Evolutionary conservation across 2,329 filamentous ascomycete genomes (phyloP), one percentile per base, ranked within the genome.

Genomic region (Teratosphaeria gauchensis): DNA sequence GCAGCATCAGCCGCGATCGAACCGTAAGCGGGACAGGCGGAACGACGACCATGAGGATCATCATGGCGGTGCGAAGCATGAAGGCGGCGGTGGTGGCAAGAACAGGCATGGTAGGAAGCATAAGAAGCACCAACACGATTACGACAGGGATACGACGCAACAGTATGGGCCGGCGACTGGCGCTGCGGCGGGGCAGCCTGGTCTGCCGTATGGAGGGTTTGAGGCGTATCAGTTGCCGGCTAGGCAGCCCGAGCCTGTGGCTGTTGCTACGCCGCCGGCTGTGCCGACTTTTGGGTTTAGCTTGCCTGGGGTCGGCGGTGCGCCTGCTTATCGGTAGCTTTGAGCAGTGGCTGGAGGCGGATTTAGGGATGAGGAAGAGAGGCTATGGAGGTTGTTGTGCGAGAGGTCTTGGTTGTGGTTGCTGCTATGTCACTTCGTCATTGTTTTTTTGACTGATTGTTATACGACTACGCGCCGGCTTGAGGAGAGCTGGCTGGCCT

Each of bases 281-380:
- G 73, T 75, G 35, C 73, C 73, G 24, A 69, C 68, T 8, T 75
- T 75, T 57, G 73, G 73, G 0, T 75, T 61, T 28, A 61, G 60
- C 31, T 19, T 61, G 52, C 60, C 60, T 12, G 24, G 24, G 19
- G 46, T 21, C n/a, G 55, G 42, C 12, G 55, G 21, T 31, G 52
- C 52, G 14, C 52, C 52, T 32, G 52, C 52, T 8, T 35, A 31
- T 14, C 52, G 28, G n/a, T 53, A 55, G 16, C 31, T 14, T 16
- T 19, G 54, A 54, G 51, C 16, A 14, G 8, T 21, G 24, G 48
- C 24, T 53, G 21, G 21, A n/a, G 19, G 21, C 31, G 9, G n/a
- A 28, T 1, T n/a, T n/a, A n/a, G n/a, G n/a, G n/a, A n/a, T n/a
- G n/a, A n/a, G n/a, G 9, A 24, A 4, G 51, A 14, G 42, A 21